Conservation (phyloP, 768 basidiomycete species). For the Naematelia aurantialba region DNA sequence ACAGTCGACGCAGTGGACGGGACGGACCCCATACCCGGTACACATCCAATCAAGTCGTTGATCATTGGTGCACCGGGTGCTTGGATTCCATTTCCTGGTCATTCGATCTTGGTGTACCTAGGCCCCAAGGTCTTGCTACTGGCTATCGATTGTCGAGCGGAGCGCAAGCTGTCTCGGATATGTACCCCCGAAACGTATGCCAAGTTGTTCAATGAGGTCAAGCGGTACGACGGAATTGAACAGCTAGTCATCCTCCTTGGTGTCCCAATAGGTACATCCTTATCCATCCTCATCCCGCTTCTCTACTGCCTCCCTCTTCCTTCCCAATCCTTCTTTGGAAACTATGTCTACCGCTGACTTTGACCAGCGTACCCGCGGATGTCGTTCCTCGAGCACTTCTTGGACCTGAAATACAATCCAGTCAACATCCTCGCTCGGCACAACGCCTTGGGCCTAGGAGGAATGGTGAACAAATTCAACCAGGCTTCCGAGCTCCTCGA, state of each 20-base stretch:
- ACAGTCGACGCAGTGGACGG: slow-evolving; percentile 76
- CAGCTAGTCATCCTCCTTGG: slow-evolving; percentile 83
- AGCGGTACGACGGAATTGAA: slow-evolving; percentile 60
- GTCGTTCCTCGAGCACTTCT: slow-evolving; percentile 64
- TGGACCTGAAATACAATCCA: slow-evolving; percentile 82
- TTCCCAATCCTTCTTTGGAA: too few species aligned
- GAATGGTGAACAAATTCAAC: slow-evolving; percentile 57
- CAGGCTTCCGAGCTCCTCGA: slow-evolving; percentile 77
- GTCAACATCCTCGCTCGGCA: slow-evolving; percentile 68
- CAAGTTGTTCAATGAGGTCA: slow-evolving; percentile 65
- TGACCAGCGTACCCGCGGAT: slow-evolving; percentile 72
- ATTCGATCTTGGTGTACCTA: slow-evolving; percentile 74
- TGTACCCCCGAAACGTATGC: slow-evolving; percentile 71
- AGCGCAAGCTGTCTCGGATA: slow-evolving; percentile 75
- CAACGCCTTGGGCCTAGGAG: slow-evolving; percentile 65
- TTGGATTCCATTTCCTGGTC: slow-evolving; percentile 73
- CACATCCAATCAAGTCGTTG: slow-evolving; percentile 66
- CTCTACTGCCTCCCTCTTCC: too few species aligned
- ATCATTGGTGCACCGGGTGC: slow-evolving; percentile 73
- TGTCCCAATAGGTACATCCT: slow-evolving; percentile 43
- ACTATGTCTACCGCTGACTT: slow-evolving; percentile 12
- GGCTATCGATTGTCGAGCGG: slow-evolving; percentile 61
- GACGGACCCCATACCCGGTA: slow-evolving; percentile 59
- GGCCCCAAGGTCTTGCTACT: slow-evolving; percentile 70
- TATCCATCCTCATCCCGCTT: slow-evolving; percentile 43